A percentile compares a stretch with the other conserved stretches of the same genome.
phyloP scores from a whole-genome alignment of 2,329 filamentous ascomycete species.

The Ophiosphaerella korrae region DNA sequence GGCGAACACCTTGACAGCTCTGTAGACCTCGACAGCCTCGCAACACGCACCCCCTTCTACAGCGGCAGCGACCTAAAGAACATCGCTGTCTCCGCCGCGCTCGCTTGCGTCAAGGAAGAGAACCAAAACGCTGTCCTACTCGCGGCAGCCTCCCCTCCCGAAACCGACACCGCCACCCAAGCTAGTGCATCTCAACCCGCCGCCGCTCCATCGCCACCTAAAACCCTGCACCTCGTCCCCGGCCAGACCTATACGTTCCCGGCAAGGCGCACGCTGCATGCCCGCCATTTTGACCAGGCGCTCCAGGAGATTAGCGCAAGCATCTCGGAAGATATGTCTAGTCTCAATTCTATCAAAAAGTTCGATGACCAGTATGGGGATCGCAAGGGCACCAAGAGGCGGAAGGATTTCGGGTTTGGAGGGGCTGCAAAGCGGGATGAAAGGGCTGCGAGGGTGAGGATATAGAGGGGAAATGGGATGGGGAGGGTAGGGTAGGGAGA shows the following conservation, averaged over 20 bases:
- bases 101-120: slow-evolving; percentile 80
- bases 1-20: slow-evolving; percentile 66
- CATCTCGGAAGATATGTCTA: slow-evolving; percentile 92
- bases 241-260: slow-evolving; percentile 64
- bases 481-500: no score
- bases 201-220: slow-evolving; percentile 19
- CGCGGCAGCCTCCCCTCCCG: slow-evolving; percentile 22
- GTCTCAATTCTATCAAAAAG: slow-evolving; percentile 82
- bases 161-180: background rate
- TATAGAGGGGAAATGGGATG: slow-evolving; percentile 1
- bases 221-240: slow-evolving; percentile 39
- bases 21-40: slow-evolving; percentile 67
- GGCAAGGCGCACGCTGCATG: slow-evolving; percentile 67
- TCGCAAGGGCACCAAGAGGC: slow-evolving; percentile 68
- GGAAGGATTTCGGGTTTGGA: slow-evolving; percentile 61
- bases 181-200: slow-evolving; percentile 3
- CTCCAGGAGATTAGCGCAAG: slow-evolving; percentile 88
- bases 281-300: slow-evolving; percentile 81
- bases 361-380: slow-evolving; percentile 97
- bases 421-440: slow-evolving; percentile 35
- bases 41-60: slow-evolving; percentile 73
- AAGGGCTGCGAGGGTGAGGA: slow-evolving; percentile 39
- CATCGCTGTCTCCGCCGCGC: slow-evolving; percentile 76
- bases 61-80: slow-evolving; percentile 86
- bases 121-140: slow-evolving; percentile 50